Conservation (phyloP, 805 yeast genomes). For the Ogataea henricii region DNA sequence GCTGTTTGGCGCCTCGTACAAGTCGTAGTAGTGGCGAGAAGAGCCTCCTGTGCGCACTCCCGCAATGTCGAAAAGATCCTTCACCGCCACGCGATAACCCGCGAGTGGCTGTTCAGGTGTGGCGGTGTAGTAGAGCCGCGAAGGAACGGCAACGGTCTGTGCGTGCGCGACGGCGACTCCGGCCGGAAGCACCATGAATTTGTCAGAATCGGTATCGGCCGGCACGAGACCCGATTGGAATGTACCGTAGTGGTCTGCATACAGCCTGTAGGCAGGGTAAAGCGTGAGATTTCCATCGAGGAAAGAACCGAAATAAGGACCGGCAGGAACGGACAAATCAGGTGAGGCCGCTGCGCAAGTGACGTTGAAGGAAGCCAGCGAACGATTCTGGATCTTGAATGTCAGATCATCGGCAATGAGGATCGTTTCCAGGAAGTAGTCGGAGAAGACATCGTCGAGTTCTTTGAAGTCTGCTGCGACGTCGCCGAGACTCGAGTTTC, state of each 20-base stretch:
- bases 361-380: neutral
- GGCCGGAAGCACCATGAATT: constrained; percentile 14
- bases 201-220: constrained; percentile 7
- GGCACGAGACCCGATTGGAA: constrained; percentile 16
- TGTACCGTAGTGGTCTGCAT: constrained; percentile 13
- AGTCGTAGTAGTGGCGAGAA: constrained; percentile 14
- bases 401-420: constrained; percentile 4
- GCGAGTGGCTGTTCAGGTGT: constrained; percentile 15
- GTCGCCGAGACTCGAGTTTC: neutral
- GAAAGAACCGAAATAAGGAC: constrained; percentile 16
- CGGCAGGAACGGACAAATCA: constrained; percentile 5
- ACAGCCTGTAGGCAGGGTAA: constrained; percentile 14
- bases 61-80: constrained; percentile 13
- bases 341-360: neutral
- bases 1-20: constrained; percentile 10
- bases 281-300: constrained; percentile 10
- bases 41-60: constrained; percentile 16
- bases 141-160: constrained; percentile 16
- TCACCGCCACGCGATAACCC: constrained; percentile 15
- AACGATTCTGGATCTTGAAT: neutral
- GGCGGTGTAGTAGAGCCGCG: constrained; percentile 12
- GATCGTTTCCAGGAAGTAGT: constrained; percentile 12
- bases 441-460: constrained; percentile 14
- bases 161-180: constrained; percentile 18
- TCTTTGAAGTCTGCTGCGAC: constrained; percentile 6